Evolutionary conservation across 1,284 basidiomycete species (phyloP).

Genomic region (Cystobasidiaceae sp.): DNA sequence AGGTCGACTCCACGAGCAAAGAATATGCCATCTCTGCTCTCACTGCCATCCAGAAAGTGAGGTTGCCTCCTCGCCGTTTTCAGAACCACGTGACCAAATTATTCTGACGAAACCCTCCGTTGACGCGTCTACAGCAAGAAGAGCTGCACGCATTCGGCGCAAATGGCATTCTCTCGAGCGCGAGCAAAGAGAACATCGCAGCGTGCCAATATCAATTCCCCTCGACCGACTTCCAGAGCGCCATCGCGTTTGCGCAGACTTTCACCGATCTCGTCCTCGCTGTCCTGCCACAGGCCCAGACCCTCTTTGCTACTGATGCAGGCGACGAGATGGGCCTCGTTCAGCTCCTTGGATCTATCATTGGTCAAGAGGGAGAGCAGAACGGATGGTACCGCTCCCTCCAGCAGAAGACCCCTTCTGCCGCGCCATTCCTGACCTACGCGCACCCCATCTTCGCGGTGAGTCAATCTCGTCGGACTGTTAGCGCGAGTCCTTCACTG

Average conservation of each 20-base stretch:
- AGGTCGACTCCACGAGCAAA: constrained; percentile 18
- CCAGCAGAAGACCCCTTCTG: constrained; percentile 32
- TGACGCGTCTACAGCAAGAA: constrained; percentile 25
- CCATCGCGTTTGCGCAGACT: constrained; percentile 32
- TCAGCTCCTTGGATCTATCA: constrained; percentile 30
- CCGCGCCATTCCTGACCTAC: constrained; percentile 33
- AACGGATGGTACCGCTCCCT: constrained; percentile 32
- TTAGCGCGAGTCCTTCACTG: not conserved
- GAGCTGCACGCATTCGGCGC: constrained; percentile 35
- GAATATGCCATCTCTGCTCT: constrained; percentile 29
- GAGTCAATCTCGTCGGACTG: not conserved
- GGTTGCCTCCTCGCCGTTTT: not conserved
- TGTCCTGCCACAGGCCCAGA: constrained; percentile 32
- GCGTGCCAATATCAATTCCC: constrained; percentile 35
- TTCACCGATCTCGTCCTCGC: constrained; percentile 34
- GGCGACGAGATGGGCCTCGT: constrained; percentile 33
- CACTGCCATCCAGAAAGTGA: constrained; percentile 32
- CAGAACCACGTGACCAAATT: not conserved
- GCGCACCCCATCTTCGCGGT: constrained; percentile 31
- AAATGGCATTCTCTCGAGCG: constrained; percentile 32
- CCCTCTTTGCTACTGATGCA: constrained; percentile 31
- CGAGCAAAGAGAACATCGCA: constrained; percentile 28
- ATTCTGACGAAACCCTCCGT: not conserved
- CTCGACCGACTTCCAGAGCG: constrained; percentile 28
- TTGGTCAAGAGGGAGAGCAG: constrained; percentile 34